Conservation (phyloP, 1,284 basidiomycete species). For the Salmacisia buchloeana region DNA sequence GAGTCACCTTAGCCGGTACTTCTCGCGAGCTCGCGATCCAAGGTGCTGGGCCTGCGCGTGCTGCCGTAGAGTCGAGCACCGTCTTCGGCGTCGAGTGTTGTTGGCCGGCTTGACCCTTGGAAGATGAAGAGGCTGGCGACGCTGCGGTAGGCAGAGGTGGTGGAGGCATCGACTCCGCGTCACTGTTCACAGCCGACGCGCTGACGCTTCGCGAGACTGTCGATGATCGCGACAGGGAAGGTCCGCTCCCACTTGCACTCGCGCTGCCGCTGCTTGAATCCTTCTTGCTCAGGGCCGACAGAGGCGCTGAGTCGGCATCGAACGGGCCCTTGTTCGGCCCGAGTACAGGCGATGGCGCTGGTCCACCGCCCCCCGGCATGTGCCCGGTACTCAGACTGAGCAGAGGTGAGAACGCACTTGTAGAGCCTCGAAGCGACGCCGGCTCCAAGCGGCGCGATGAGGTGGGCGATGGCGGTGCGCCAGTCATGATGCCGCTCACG, state of each 20-base stretch:
- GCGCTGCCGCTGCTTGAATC: too few species aligned
- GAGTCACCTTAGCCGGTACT: slow-evolving; percentile 8
- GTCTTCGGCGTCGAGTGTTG: too few species aligned
- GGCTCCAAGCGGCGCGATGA: slow-evolving; percentile 6
- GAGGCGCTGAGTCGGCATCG: background rate
- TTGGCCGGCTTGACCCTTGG: too few species aligned
- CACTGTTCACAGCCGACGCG: background rate
- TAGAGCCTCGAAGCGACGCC: slow-evolving; percentile 13
- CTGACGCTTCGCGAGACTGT: background rate
- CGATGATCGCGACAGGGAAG: background rate
- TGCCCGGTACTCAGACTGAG: slow-evolving; percentile 19
- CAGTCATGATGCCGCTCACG: slow-evolving; percentile 21
- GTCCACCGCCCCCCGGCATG: background rate
- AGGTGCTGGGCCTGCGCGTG: slow-evolving; percentile 24
- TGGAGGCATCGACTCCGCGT: slow-evolving; percentile 5
- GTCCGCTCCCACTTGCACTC: too few species aligned
- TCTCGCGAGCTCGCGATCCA: slow-evolving; percentile 40
- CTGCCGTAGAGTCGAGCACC: background rate
- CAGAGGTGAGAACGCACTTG: slow-evolving; percentile 30
- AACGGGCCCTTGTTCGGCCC: background rate
- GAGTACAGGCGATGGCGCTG: background rate
- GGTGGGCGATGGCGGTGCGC: slow-evolving; percentile 23
- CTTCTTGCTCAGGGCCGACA: background rate
- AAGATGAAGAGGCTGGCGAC: background rate
- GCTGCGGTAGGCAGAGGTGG: background rate